phyloP scores from a whole-genome alignment of 768 basidiomycete species.

The Mycena sanguinolenta region DNA sequence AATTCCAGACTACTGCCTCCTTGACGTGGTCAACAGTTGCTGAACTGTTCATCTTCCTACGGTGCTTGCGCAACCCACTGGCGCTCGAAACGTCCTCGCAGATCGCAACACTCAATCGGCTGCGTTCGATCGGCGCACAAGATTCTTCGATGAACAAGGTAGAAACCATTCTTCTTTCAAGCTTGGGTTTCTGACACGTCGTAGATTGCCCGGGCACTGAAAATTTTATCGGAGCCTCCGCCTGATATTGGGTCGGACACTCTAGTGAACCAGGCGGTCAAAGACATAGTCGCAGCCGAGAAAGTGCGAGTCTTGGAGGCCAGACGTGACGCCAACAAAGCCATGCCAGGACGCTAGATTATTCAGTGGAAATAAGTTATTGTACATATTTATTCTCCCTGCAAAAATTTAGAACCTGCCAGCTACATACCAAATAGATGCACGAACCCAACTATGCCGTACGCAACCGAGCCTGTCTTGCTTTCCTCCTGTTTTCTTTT shows the following conservation, averaged over 20 bases:
- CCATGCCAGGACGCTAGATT: conserved; percentile 43
- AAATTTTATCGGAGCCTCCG: conserved; percentile 64
- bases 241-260: conserved; percentile 57
- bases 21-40: conserved; percentile 72
- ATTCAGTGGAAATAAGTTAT: conserved; percentile 25
- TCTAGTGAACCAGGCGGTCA: conserved; percentile 70
- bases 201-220: conserved; percentile 69
- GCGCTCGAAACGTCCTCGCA: conserved; percentile 68
- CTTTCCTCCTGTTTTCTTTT: conserved; percentile 79
- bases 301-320: conserved; percentile 70
- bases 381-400: conserved; percentile 25
- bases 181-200: conserved; percentile 19
- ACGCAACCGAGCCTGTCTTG: conserved; percentile 71
- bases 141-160: conserved; percentile 69
- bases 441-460: conserved; percentile 61
- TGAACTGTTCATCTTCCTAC: conserved; percentile 75
- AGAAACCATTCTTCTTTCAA: too few relatives aligned
- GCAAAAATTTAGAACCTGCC: conserved; percentile 27
- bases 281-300: conserved; percentile 78
- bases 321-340: conserved; percentile 48
- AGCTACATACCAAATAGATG: conserved; percentile 28
- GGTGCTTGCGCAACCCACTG: conserved; percentile 65
- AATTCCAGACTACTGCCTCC: conserved; percentile 63
- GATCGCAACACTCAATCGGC: conserved; percentile 61
- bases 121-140: conserved; percentile 60